These are phyloP conservation scores for Aspergillus fructus DNA, from an alignment of 2,329 filamentous ascomycete species.

Conservation along the genomic window DNA sequence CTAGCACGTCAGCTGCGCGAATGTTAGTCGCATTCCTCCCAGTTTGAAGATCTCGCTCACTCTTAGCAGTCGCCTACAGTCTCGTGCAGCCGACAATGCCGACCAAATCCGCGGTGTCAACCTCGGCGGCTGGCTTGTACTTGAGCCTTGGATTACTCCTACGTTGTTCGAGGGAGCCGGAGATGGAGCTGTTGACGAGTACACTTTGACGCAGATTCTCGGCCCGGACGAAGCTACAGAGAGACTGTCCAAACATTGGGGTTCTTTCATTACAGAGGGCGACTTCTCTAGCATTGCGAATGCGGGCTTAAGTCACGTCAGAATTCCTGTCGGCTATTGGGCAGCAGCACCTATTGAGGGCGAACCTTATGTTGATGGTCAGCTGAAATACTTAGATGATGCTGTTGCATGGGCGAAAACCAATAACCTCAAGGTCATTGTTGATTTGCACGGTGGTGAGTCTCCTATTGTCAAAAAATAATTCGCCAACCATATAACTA, in stretches of 20 bases:
- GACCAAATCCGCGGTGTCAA: conserved; percentile 64
- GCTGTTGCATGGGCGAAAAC: conserved; percentile 60
- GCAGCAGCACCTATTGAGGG: conserved; percentile 53
- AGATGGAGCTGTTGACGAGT: conserved; percentile 58
- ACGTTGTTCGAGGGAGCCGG: conserved; percentile 56
- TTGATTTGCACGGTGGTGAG: conserved; percentile 67
- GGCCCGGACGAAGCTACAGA: conserved; percentile 50
- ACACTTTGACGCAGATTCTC: conserved; percentile 51
- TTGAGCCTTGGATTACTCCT: conserved; percentile 65
- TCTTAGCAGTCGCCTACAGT: conserved; percentile 24
- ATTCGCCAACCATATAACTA: neutral
- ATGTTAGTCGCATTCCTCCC: conserved; percentile 24
- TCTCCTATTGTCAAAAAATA: neutral
- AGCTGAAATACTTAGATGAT: conserved; percentile 57
- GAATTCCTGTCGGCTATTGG: conserved; percentile 69
- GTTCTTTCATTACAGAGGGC: conserved; percentile 54
- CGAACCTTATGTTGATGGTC: conserved; percentile 64
- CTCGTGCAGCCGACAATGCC: conserved; percentile 38
- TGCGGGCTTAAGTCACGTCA: conserved; percentile 61
- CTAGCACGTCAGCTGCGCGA: conserved; percentile 23
- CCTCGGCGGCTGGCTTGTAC: conserved; percentile 63
- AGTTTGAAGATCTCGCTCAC: conserved; percentile 4
- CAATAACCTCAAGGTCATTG: conserved; percentile 62
- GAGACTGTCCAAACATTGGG: conserved; percentile 58
- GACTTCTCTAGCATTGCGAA: conserved; percentile 58